Evolutionary conservation across 352 stramenopile genomes (phyloP).

Genomic region (Sclerospora graminicola): DNA sequence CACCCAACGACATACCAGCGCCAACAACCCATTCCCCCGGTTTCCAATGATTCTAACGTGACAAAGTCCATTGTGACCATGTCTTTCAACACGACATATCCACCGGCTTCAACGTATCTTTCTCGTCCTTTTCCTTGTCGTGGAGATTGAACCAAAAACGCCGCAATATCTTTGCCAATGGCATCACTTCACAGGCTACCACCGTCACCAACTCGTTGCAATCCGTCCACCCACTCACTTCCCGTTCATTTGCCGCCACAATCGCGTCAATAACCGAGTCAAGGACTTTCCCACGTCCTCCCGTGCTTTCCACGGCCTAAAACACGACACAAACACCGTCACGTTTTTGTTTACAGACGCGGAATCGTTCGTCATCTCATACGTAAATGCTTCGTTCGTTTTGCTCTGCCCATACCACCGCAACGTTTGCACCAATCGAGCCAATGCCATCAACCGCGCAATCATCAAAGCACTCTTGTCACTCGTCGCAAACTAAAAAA

Average conservation of each 20-base stretch:
- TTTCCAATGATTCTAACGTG: no score
- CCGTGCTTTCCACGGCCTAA: conserved; percentile 24
- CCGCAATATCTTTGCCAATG: conserved; percentile 55
- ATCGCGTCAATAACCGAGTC: conserved; percentile 19
- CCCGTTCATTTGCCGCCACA: no score
- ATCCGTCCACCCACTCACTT: no score
- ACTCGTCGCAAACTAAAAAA: no score
- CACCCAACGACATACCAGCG: no score
- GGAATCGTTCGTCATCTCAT: conserved; percentile 52
- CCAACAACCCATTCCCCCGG: conserved; percentile 14
- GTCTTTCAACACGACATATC: conserved; percentile 29
- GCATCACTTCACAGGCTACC: conserved; percentile 64
- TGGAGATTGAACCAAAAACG: conserved; percentile 44
- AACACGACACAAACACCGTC: conserved; percentile 37
- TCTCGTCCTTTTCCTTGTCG: conserved; percentile 5
- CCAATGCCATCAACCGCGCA: no score
- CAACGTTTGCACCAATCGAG: no score
- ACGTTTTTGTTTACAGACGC: conserved; percentile 45
- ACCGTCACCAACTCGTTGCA: conserved; percentile 51
- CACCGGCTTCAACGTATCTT: conserved; percentile 43
- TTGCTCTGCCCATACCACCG: no score
- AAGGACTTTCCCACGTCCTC: no score
- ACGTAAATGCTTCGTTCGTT: conserved; percentile 46
- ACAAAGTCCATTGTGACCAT: no score
- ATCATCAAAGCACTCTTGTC: no score